These are phyloP conservation scores for Nannizzia gypsea DNA, from an alignment of 2,329 filamentous ascomycete genomes.

Conservation along the genomic window DNA sequence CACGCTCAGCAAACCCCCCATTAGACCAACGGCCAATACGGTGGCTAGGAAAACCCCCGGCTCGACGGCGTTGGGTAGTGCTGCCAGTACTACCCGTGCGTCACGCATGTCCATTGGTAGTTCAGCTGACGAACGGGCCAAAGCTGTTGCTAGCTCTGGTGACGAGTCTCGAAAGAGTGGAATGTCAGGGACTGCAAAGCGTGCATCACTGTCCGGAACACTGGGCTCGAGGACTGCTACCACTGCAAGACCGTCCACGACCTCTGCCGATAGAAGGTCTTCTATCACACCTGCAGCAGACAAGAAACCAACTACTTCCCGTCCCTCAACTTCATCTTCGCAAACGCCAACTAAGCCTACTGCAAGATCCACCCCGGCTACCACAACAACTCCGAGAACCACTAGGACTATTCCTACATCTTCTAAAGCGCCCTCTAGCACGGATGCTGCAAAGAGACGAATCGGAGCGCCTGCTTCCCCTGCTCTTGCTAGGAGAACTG, in stretches of 20 bases:
- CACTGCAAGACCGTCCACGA: conserved; percentile 21
- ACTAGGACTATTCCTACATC: conserved; percentile 7
- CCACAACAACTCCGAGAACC: conserved; percentile 14
- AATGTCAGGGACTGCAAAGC: conserved; percentile 33
- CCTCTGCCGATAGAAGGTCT: conserved; percentile 27
- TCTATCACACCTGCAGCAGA: conserved; percentile 27
- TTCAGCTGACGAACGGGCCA: conserved; percentile 33
- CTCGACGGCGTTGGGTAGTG: conserved; percentile 21
- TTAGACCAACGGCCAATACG: conserved; percentile 25
- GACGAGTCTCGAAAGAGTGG: conserved; percentile 32
- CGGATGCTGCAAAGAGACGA: conserved; percentile 9
- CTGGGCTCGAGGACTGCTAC: conserved; percentile 25
- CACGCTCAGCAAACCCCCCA: conserved; percentile 35
- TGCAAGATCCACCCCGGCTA: conserved; percentile 15
- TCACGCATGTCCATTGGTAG: conserved; percentile 34
- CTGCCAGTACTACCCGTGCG: conserved; percentile 27
- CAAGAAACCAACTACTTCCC: conserved; percentile 21
- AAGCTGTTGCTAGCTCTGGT: conserved; percentile 32
- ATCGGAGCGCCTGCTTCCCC: conserved; percentile 6
- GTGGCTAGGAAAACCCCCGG: conserved; percentile 24
- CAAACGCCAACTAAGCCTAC: conserved; percentile 24
- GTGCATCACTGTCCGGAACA: conserved; percentile 34
- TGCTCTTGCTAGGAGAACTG: conserved; percentile 14
- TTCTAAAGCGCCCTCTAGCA: conserved; percentile 7
- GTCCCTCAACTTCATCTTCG: conserved; percentile 22